A percentile compares a stretch with the other conserved stretches of the same genome.
Conservation (phyloP, 495 filamentous ascomycete genomes). For the Penicillium mononematosum region DNA sequence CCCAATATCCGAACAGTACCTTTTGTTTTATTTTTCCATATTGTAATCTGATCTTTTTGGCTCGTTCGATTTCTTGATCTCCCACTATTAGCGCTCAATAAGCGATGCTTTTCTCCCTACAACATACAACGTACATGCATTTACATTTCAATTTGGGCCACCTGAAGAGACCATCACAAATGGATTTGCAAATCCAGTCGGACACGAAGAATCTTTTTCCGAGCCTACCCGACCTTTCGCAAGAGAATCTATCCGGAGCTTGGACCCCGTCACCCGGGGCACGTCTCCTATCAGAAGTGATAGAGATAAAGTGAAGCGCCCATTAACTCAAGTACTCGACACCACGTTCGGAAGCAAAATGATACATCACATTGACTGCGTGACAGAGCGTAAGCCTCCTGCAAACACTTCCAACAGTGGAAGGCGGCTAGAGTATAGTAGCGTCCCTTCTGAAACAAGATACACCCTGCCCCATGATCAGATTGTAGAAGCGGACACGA, state of each 20-base stretch:
- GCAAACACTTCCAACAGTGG: background rate
- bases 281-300: constrained; percentile 21
- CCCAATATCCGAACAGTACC: background rate
- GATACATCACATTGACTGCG: constrained; percentile 4
- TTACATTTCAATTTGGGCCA: constrained; percentile 19
- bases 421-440: background rate
- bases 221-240: constrained; percentile 15
- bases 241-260: constrained; percentile 12
- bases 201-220: constrained; percentile 11
- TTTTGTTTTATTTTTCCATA: background rate
- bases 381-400: background rate
- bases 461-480: constrained; percentile 4
- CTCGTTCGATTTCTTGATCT: background rate
- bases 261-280: constrained; percentile 19
- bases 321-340: constrained; percentile 1
- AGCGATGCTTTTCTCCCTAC: constrained; percentile 5
- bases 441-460: constrained; percentile 1
- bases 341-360: background rate
- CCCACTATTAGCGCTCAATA: constrained; percentile 14
- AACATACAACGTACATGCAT: constrained; percentile 5
- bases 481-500: constrained; percentile 12
- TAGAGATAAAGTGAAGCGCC: constrained; percentile 19
- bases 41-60: background rate
- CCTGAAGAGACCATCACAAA: constrained; percentile 19
- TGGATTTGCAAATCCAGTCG: constrained; percentile 9